Percentiles rank a stretch among this genome's conserved stretches.
phyloP scores from a whole-genome alignment of 2,329 filamentous ascomycete genomes.

The Phyllosticta capitalensis region DNA sequence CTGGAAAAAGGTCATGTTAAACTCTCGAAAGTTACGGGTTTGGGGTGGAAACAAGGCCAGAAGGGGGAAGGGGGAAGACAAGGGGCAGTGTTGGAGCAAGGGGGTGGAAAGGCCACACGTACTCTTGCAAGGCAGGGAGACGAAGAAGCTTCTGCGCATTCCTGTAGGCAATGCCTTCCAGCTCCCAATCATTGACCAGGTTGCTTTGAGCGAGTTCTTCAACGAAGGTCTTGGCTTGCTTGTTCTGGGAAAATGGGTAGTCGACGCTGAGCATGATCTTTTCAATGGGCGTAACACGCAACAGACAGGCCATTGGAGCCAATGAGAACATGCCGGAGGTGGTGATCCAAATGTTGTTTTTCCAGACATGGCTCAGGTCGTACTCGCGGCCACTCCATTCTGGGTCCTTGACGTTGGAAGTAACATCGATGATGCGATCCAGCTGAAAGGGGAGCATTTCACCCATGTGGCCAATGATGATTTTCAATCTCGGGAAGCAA shows the following conservation, averaged over 20 bases:
- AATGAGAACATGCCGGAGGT: conserved; percentile 37
- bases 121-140: conserved; percentile 3
- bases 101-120: neutral
- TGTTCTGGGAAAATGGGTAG: conserved; percentile 35
- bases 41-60: neutral
- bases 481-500: conserved; percentile 31
- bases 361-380: conserved; percentile 31
- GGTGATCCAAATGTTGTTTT: conserved; percentile 34
- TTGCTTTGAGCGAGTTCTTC: conserved; percentile 40
- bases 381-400: conserved; percentile 6
- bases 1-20: neutral
- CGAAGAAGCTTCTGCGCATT: conserved; percentile 37
- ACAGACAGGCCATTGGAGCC: conserved; percentile 35
- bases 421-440: conserved; percentile 31
- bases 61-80: neutral
- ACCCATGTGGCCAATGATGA: conserved; percentile 37
- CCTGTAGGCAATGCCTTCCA: conserved; percentile 40
- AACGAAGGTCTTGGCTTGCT: conserved; percentile 40
- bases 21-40: neutral
- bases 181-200: conserved; percentile 39
- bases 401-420: conserved; percentile 34
- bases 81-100: neutral
- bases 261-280: conserved; percentile 36
- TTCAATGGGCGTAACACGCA: conserved; percentile 32
- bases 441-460: conserved; percentile 37